phyloP scores from a whole-genome alignment of 371 early-diverging fungal genomes.

The Umbelopsis sp. region DNA sequence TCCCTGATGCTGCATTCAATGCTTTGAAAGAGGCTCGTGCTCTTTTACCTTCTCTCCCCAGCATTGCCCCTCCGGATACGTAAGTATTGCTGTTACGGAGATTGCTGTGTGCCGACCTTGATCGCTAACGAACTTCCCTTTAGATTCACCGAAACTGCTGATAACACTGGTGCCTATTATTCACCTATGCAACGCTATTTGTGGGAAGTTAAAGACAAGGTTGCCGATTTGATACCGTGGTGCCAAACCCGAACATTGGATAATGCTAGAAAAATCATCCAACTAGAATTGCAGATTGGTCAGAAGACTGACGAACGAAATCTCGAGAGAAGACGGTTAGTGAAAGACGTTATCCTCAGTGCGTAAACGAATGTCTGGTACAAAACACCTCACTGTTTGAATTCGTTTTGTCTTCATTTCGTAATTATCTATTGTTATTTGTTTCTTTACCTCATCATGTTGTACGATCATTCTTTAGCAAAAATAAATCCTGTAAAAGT shows the following conservation, averaged over 20 bases:
- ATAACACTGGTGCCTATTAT: constrained; percentile 51
- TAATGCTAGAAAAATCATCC: constrained; percentile 20
- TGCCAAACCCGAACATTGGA: constrained; percentile 24
- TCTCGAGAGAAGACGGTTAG: constrained; percentile 29
- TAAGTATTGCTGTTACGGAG: constrained; percentile 21
- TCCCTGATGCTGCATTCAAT: constrained; percentile 45
- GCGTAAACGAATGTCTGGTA: background rate
- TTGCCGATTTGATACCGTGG: constrained; percentile 29
- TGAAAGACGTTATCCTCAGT: constrained; percentile 21
- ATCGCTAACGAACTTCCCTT: too few species aligned
- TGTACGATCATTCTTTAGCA: background rate
- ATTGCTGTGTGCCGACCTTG: too few species aligned
- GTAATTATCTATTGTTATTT: constrained; percentile 3
- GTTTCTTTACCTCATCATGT: constrained; percentile 2
- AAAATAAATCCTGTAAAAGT: background rate
- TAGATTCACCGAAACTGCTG: constrained; percentile 30
- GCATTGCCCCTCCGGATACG: constrained; percentile 38
- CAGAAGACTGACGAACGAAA: constrained; percentile 31
- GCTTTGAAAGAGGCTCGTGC: constrained; percentile 44
- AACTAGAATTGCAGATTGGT: constrained; percentile 22
- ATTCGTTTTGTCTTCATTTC: background rate
- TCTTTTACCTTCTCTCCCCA: constrained; percentile 42
- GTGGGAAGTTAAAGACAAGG: constrained; percentile 45
- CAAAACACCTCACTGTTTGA: background rate
- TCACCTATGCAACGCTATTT: constrained; percentile 52